phyloP scores from a whole-genome alignment of 306 rosid genomes.

The Trifolium pratense region DNA sequence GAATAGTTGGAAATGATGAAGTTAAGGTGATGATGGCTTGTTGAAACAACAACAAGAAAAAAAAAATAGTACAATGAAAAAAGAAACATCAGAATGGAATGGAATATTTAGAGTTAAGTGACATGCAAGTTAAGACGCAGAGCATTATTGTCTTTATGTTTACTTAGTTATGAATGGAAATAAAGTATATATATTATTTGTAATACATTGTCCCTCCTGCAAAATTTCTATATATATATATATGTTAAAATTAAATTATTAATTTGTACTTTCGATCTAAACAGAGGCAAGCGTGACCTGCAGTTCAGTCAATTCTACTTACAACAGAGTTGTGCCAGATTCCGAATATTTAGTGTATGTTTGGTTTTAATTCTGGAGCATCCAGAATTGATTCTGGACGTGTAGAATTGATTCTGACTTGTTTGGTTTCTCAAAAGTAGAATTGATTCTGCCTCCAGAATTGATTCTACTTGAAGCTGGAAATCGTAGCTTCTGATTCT shows the following conservation, averaged over 20 bases:
- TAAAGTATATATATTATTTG: not conserved
- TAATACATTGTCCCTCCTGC: constrained; percentile 23
- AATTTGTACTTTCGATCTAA: constrained; percentile 49
- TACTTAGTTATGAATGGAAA: not conserved
- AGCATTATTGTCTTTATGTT: constrained; percentile 8
- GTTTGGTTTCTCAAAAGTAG: too few species aligned
- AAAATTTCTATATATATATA: not conserved
- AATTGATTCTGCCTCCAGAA: too few species aligned
- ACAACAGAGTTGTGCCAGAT: constrained; percentile 36
- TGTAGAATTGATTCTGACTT: too few species aligned
- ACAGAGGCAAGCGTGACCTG: constrained; percentile 66
- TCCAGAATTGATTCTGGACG: too few species aligned
- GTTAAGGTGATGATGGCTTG: constrained; percentile 54
- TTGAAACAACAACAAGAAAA: not conserved
- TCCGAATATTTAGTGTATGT: too few species aligned
- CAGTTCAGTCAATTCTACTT: constrained; percentile 38
- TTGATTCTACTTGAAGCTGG: too few species aligned
- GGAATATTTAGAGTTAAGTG: constrained; percentile 64
- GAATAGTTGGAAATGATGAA: constrained; percentile 58
- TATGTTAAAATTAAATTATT: constrained; percentile 11
- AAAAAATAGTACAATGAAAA: too few species aligned
- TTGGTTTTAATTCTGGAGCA: too few species aligned
- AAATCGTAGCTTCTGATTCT: too few species aligned
- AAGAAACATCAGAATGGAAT: constrained; percentile 54
- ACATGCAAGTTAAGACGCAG: constrained; percentile 53